A percentile compares a stretch with the other conserved stretches of the same genome.
Conservation (phyloP, 805 yeast genomes). For the Zygoascus biomembranicola region DNA sequence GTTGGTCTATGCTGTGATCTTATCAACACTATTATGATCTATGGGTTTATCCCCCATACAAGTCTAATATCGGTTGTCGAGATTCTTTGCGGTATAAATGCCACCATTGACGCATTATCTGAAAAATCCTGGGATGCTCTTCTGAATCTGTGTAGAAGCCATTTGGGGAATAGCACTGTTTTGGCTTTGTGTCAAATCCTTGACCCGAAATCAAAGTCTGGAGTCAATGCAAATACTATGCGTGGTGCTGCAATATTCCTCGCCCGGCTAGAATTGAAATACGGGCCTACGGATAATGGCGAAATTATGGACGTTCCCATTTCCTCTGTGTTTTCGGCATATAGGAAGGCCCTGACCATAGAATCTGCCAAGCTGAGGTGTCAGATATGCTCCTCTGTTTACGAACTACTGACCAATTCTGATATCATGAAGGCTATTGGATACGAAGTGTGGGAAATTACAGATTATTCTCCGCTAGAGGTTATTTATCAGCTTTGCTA, state of each 20-base stretch:
- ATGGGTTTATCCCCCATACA: conserved; percentile 39
- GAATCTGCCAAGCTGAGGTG: conserved; percentile 34
- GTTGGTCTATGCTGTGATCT: conserved; percentile 33
- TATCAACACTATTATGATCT: conserved; percentile 37
- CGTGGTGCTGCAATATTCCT: conserved; percentile 32
- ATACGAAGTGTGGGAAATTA: conserved; percentile 26
- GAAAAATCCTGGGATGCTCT: conserved; percentile 35
- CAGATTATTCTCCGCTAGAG: conserved; percentile 33
- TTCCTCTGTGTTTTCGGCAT: conserved; percentile 29
- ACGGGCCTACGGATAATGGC: conserved; percentile 21
- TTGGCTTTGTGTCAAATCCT: conserved; percentile 27
- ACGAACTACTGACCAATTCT: conserved; percentile 32
- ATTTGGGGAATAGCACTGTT: conserved; percentile 31
- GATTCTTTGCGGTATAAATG: conserved; percentile 39
- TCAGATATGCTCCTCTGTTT: conserved; percentile 34
- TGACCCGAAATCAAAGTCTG: conserved; percentile 16
- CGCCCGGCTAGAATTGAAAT: conserved; percentile 16
- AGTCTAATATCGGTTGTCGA: conserved; percentile 33
- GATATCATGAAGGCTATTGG: conserved; percentile 21
- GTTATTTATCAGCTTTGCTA: conserved; percentile 16
- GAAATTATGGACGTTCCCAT: conserved; percentile 24
- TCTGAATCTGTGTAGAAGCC: conserved; percentile 31
- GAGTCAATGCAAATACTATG: conserved; percentile 25
- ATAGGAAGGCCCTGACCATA: conserved; percentile 27
- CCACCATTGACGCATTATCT: conserved; percentile 30